Evolutionary conservation across 805 yeast genomes (phyloP).

Genomic region (Schizosaccharomyces lindneri): DNA sequence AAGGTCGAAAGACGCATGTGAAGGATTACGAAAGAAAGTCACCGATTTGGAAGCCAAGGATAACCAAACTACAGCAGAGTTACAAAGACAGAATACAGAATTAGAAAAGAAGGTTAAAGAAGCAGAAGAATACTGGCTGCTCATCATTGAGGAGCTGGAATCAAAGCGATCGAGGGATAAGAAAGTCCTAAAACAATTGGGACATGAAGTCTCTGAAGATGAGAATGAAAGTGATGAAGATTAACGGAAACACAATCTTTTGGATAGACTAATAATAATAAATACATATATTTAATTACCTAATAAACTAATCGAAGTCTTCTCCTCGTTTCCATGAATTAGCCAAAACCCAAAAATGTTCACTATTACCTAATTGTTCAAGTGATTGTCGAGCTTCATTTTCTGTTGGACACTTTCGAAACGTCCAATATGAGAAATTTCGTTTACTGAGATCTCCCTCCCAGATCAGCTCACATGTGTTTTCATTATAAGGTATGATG

Average conservation of each 20-base stretch:
- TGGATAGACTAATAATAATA: neutral
- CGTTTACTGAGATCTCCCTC: slow-evolving; percentile 10
- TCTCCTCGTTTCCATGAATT: neutral
- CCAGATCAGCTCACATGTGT: slow-evolving; percentile 10
- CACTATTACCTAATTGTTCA: slow-evolving; percentile 4
- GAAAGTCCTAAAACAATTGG: slow-evolving; percentile 2
- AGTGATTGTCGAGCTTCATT: slow-evolving; percentile 7
- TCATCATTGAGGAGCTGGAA: neutral
- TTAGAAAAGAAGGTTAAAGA: neutral
- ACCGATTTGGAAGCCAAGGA: neutral
- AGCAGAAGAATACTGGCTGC: neutral
- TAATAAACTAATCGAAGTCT: neutral
- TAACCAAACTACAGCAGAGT: neutral
- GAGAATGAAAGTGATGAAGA: slow-evolving; percentile 4
- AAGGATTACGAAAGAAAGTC: neutral
- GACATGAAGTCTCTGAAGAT: slow-evolving; percentile 6
- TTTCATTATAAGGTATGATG: slow-evolving; percentile 1
- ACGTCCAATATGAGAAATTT: slow-evolving; percentile 6
- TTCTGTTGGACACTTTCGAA: slow-evolving; percentile 6
- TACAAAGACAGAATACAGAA: neutral
- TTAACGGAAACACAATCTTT: neutral
- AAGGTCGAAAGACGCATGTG: neutral
- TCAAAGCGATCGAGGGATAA: neutral
- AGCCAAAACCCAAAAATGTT: slow-evolving; percentile 8
- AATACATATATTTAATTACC: neutral